Evolutionary conservation across 352 stramenopile genomes (phyloP).

Genomic region (Phytophthora ohioensis): DNA sequence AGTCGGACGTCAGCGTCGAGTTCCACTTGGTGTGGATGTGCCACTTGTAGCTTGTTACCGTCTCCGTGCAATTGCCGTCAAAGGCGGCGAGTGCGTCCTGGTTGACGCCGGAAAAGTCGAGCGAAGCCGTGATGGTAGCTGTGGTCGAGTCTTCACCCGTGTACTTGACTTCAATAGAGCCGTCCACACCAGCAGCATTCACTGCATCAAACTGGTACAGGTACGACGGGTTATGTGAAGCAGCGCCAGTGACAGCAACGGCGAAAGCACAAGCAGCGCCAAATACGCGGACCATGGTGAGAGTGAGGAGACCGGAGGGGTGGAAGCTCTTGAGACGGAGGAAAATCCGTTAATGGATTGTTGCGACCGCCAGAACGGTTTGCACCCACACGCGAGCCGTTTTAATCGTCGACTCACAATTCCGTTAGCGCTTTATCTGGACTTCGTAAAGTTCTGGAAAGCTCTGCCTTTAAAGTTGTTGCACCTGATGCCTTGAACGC

Average conservation of each 20-base stretch:
- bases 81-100: conserved; percentile 33
- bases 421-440: conserved; percentile 4
- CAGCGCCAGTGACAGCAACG: not conserved
- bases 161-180: conserved; percentile 53
- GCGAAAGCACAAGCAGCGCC: conserved; percentile 5
- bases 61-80: conserved; percentile 50
- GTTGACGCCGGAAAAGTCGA: conserved; percentile 54
- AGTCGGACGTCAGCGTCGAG: conserved; percentile 43
- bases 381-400: too few relatives aligned
- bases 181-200: conserved; percentile 42
- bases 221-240: conserved; percentile 26
- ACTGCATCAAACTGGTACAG: conserved; percentile 54
- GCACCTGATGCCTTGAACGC: not conserved
- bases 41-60: conserved; percentile 59
- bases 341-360: conserved; percentile 27
- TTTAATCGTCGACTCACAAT: too few relatives aligned
- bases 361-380: not conserved
- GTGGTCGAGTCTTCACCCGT: conserved; percentile 31
- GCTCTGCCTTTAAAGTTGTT: conserved; percentile 22
- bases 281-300: conserved; percentile 16
- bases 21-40: conserved; percentile 67
- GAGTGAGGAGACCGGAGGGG: not conserved
- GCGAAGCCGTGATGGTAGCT: conserved; percentile 40
- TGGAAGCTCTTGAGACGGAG: conserved; percentile 8
- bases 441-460: conserved; percentile 3